Percentiles rank a stretch among this genome's conserved stretches.
Evolutionary conservation across 1,284 basidiomycete genomes (phyloP).

Genomic region (Coniophora puteana): DNA sequence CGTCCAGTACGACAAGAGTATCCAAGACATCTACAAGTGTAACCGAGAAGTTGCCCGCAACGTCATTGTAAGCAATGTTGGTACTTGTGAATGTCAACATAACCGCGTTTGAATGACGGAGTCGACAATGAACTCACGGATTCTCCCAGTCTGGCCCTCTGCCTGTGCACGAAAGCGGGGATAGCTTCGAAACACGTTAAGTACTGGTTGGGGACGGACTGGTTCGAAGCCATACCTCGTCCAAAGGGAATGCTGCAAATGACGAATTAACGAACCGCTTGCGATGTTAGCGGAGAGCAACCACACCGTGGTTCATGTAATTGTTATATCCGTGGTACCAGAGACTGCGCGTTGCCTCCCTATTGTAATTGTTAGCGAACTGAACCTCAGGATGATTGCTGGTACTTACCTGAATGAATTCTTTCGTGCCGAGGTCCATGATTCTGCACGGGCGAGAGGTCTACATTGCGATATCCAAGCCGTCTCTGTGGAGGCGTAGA

Average conservation of each 20-base stretch:
- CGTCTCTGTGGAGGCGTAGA: constrained; percentile 44
- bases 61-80: constrained; percentile 77
- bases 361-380: constrained; percentile 23
- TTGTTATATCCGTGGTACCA: constrained; percentile 83
- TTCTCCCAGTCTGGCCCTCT: constrained; percentile 78
- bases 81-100: constrained; percentile 35
- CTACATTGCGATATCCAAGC: constrained; percentile 33
- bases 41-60: constrained; percentile 82
- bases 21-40: constrained; percentile 83
- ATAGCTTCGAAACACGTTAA: constrained; percentile 46
- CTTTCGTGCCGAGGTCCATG: constrained; percentile 62
- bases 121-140: constrained; percentile 48
- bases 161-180: constrained; percentile 82
- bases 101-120: constrained; percentile 11
- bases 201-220: background rate
- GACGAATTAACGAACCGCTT: background rate
- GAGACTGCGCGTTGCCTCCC: constrained; percentile 66
- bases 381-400: background rate
- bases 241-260: constrained; percentile 70
- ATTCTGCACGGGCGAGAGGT: constrained; percentile 30
- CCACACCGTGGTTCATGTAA: constrained; percentile 75
- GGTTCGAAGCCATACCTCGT: constrained; percentile 52
- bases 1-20: constrained; percentile 75
- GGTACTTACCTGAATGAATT: constrained; percentile 54
- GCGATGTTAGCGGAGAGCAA: constrained; percentile 3